Conservation (phyloP, 352 stramenopile species). For the Phytopythium aichiense region DNA sequence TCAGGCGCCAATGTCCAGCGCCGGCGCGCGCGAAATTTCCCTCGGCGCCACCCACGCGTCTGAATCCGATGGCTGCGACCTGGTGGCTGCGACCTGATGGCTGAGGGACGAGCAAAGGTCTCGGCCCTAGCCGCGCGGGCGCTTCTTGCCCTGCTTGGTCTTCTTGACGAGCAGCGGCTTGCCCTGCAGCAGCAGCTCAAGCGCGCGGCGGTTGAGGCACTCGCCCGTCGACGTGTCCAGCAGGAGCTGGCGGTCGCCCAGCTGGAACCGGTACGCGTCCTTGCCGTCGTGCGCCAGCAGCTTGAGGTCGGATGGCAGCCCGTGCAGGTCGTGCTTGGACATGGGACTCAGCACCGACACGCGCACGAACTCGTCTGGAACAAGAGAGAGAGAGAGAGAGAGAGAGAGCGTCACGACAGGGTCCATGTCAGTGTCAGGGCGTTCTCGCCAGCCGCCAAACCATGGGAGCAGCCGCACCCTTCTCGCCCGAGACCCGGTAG, state of each 20-base stretch:
- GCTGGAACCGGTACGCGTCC: conserved; percentile 56
- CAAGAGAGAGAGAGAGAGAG: not conserved
- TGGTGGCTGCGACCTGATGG: no score
- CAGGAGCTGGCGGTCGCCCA: conserved; percentile 45
- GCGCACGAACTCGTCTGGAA: conserved; percentile 45
- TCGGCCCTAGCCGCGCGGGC: conserved; percentile 17
- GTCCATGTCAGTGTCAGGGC: not conserved
- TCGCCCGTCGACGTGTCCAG: conserved; percentile 50
- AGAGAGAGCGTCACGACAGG: not conserved
- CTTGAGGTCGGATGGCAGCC: conserved; percentile 48
- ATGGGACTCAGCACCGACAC: conserved; percentile 42
- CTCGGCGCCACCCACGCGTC: not conserved
- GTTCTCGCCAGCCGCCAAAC: not conserved
- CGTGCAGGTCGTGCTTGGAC: conserved; percentile 44
- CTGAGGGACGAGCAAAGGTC: no score
- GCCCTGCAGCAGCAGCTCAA: conserved; percentile 65
- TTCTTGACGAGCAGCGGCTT: conserved; percentile 67
- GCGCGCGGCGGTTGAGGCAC: conserved; percentile 56
- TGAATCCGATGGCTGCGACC: no score
- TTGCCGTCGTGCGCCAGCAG: conserved; percentile 46
- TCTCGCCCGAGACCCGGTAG: conserved; percentile 56
- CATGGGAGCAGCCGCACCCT: conserved; percentile 15
- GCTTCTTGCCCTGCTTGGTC: conserved; percentile 61
- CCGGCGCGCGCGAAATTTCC: not conserved
- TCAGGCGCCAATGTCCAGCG: no score